Evolutionary conservation across 2,329 filamentous ascomycete genomes (phyloP).

Genomic region (Sporothrix curviconia): DNA sequence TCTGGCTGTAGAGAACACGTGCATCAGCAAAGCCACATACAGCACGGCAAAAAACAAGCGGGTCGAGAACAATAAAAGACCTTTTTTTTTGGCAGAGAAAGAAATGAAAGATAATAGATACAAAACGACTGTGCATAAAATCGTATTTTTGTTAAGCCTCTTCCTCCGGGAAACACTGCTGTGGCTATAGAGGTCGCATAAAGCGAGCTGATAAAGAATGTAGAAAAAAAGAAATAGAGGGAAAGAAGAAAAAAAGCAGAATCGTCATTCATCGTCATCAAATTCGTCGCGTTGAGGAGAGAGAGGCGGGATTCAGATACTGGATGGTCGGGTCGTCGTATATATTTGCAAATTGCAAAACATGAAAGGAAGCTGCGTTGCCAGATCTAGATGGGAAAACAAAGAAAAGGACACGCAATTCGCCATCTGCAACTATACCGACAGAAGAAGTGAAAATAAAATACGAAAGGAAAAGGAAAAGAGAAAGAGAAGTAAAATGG

Average conservation of each 20-base stretch:
- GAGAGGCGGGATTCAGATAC: constrained; percentile 8
- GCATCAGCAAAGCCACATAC: no score
- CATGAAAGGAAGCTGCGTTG: background rate
- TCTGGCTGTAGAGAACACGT: no score
- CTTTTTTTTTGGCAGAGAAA: no score
- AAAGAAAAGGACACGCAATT: background rate
- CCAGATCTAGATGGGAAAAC: background rate
- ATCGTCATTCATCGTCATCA: constrained; percentile 13
- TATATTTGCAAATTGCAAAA: constrained; percentile 6
- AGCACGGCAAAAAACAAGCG: no score
- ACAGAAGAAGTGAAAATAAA: background rate
- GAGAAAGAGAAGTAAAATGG: background rate
- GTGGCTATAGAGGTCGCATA: no score
- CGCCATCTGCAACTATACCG: background rate
- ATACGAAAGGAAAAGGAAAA: background rate
- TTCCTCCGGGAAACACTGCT: no score
- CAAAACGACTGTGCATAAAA: no score
- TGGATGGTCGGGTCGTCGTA: constrained; percentile 1
- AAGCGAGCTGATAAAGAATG: no score
- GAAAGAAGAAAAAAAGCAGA: constrained; percentile 7
- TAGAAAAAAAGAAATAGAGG: background rate
- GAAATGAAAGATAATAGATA: no score
- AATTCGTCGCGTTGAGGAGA: constrained; percentile 6
- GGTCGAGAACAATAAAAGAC: no score
- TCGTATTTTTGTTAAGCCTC: no score